A percentile compares a stretch with the other conserved stretches of the same genome.
These are phyloP conservation scores for Mycosarcoma mackinlayi DNA, from an alignment of 1,284 basidiomycete genomes.

Conservation along the genomic window DNA sequence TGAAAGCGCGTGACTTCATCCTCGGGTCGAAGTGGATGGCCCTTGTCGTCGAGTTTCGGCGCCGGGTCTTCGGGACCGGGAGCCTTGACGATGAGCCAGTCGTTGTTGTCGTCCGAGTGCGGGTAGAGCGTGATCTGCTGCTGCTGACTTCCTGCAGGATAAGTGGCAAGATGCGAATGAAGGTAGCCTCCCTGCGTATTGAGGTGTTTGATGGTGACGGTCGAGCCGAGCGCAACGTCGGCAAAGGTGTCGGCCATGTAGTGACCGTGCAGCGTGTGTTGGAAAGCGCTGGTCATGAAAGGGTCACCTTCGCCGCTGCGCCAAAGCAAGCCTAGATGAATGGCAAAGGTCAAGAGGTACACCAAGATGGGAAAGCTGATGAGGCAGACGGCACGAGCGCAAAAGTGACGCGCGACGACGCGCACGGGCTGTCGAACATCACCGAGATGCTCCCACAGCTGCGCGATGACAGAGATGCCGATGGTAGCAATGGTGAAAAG, in stretches of 20 bases:
- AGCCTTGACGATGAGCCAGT: conserved; percentile 80
- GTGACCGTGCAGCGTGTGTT: conserved; percentile 91
- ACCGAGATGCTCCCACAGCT: conserved; percentile 90
- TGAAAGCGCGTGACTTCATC: conserved; percentile 55
- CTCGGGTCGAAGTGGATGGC: conserved; percentile 50
- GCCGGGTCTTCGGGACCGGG: conserved; percentile 72
- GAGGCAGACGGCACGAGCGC: conserved; percentile 86
- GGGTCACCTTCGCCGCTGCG: conserved; percentile 95
- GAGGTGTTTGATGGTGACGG: conserved; percentile 84
- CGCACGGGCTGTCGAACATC: conserved; percentile 83
- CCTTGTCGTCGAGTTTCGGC: conserved; percentile 60
- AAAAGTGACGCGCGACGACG: conserved; percentile 84
- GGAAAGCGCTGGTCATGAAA: conserved; percentile 99
- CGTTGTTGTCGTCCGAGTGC: conserved; percentile 90
- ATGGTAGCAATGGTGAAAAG: conserved; percentile 98
- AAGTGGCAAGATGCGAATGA: conserved; percentile 90
- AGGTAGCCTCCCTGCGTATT: conserved; percentile 98
- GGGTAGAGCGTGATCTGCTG: conserved; percentile 99
- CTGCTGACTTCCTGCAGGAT: conserved; percentile 79
- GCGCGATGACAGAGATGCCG: conserved; percentile 83
- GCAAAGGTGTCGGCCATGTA: conserved; percentile 88
- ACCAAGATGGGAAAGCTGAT: conserved; percentile 85
- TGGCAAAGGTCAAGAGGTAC: conserved; percentile 94
- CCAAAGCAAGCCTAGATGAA: conserved; percentile 89
- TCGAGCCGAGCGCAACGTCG: conserved; percentile 89